A percentile compares a stretch with the other conserved stretches of the same genome.
Conservation (phyloP, 805 yeast species). For the Pichia scutulata region DNA sequence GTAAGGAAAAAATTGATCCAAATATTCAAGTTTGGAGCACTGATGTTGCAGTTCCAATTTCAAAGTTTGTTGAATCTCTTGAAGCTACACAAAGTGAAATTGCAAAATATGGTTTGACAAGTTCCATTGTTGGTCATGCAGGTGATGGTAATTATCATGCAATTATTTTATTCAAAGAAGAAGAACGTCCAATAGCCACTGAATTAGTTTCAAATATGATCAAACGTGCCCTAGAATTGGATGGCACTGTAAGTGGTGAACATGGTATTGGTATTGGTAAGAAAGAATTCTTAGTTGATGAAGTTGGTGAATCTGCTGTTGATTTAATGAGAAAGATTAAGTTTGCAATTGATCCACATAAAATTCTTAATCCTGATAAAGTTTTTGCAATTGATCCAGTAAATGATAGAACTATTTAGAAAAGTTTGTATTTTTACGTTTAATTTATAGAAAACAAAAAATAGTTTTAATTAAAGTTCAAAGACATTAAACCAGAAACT, state of each 20-base stretch:
- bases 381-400: conserved; percentile 59
- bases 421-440: not conserved
- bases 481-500: too few species aligned
- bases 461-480: too few species aligned
- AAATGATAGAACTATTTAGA: conserved; percentile 22
- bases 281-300: conserved; percentile 51
- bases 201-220: conserved; percentile 65
- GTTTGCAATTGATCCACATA: conserved; percentile 64
- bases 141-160: conserved; percentile 93
- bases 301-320: conserved; percentile 63
- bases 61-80: conserved; percentile 53
- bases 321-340: conserved; percentile 71
- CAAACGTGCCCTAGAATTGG: conserved; percentile 51
- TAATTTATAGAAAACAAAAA: too few species aligned
- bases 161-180: conserved; percentile 50
- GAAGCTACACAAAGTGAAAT: conserved; percentile 59
- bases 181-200: conserved; percentile 41
- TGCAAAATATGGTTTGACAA: conserved; percentile 45
- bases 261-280: conserved; percentile 86
- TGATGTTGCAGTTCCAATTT: conserved; percentile 85
- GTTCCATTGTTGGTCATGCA: conserved; percentile 76
- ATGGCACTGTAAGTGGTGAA: conserved; percentile 87
- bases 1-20: conserved; percentile 39
- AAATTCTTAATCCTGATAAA: conserved; percentile 77
- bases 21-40: conserved; percentile 80